phyloP scores from a whole-genome alignment of 2,329 filamentous ascomycete species.

The Aspergillus oerlinghausenensis region DNA sequence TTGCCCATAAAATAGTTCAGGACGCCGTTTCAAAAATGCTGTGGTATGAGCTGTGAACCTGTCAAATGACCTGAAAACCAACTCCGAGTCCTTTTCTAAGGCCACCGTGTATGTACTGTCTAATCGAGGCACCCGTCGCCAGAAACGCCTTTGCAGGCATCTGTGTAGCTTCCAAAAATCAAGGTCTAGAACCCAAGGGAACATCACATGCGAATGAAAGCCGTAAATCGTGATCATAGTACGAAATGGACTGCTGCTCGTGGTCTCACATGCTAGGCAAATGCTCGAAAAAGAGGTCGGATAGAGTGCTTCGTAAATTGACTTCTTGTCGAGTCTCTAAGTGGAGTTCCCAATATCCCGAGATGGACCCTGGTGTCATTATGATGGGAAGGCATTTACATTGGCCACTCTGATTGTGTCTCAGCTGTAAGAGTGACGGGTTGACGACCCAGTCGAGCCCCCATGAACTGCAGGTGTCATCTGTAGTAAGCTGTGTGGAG shows the following conservation, averaged over 20 bases:
- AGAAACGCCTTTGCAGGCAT: neutral
- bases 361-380: neutral
- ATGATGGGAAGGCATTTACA: neutral
- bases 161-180: neutral
- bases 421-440: neutral
- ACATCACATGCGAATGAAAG: neutral
- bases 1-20: neutral
- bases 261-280: neutral
- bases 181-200: neutral
- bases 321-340: neutral
- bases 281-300: neutral
- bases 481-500: constrained; percentile 7
- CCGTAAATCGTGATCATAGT: neutral
- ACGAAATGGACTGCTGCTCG: neutral
- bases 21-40: neutral
- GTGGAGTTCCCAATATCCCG: neutral
- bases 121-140: neutral
- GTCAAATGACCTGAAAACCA: neutral
- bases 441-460: neutral
- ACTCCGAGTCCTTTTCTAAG: neutral
- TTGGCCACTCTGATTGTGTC: neutral
- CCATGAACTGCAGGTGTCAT: constrained; percentile 12
- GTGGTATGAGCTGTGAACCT: neutral
- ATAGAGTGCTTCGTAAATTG: neutral
- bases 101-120: neutral